Conservation (phyloP, 306 rosid species). For the Sphenostylis stenocarpa region DNA sequence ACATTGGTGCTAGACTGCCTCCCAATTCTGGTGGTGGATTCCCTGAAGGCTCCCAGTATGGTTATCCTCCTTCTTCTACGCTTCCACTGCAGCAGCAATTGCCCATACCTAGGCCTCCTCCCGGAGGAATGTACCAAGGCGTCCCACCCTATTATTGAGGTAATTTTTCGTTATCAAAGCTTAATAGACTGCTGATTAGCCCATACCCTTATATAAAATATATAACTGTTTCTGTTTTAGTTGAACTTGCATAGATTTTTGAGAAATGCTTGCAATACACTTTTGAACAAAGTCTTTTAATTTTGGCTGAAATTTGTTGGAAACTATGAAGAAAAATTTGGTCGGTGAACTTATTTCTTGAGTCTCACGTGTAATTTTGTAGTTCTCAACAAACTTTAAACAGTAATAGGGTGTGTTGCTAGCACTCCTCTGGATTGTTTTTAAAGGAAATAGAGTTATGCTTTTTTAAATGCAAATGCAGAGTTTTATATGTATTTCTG, state of each 20-base stretch:
- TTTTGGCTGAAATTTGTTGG: background rate
- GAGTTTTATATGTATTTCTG: background rate
- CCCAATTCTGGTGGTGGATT: slow-evolving; percentile 54
- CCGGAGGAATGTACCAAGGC: slow-evolving; percentile 89
- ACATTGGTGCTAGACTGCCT: slow-evolving; percentile 55
- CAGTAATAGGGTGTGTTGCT: background rate
- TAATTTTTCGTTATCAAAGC: slow-evolving; percentile 33
- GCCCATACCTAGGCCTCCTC: slow-evolving; percentile 60
- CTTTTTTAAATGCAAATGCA: background rate
- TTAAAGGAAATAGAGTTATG: background rate
- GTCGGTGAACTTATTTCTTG: background rate
- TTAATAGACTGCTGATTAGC: background rate
- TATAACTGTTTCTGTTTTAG: background rate
- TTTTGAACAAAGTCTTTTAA: background rate
- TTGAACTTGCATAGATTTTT: slow-evolving; percentile 3
- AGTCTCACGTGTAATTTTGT: background rate
- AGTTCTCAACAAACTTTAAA: background rate
- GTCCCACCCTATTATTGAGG: slow-evolving; percentile 92
- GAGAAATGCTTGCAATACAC: background rate
- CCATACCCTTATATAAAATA: background rate
- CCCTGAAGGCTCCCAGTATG: slow-evolving; percentile 72
- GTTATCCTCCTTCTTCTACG: slow-evolving; percentile 45
- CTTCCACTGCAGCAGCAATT: slow-evolving; percentile 38
- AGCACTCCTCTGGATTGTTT: background rate
- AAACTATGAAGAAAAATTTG: background rate